Conservation (phyloP, 2,329 filamentous ascomycete genomes). For the Eutypella sp. region DNA sequence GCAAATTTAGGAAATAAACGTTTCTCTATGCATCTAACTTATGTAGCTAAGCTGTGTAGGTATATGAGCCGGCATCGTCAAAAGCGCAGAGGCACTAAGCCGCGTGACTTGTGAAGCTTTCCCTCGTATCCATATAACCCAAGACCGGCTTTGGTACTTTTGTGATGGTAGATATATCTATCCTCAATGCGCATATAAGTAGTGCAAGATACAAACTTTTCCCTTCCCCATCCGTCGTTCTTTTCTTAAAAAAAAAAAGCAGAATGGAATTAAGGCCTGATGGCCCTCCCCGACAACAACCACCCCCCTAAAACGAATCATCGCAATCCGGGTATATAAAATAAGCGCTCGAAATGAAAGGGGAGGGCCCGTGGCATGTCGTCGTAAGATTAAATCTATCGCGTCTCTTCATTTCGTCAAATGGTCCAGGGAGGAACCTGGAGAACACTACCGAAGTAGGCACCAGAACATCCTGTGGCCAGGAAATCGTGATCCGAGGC, state of each 20-base stretch:
- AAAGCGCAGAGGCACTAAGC: background rate
- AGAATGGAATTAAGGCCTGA: conserved; percentile 23
- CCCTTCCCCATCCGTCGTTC: conserved; percentile 6
- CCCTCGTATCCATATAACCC: background rate
- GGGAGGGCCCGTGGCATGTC: conserved; percentile 23
- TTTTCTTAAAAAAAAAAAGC: conserved; percentile 1
- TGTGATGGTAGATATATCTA: background rate
- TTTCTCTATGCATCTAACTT: background rate
- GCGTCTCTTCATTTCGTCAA: conserved; percentile 17
- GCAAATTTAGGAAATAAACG: background rate
- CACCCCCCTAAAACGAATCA: conserved; percentile 25
- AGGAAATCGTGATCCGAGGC: conserved; percentile 15
- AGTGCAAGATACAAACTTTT: conserved; percentile 15
- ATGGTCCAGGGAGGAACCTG: conserved; percentile 8
- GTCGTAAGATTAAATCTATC: conserved; percentile 22
- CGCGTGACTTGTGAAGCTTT: background rate
- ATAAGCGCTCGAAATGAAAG: conserved; percentile 32
- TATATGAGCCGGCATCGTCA: background rate
- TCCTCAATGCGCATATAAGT: conserved; percentile 15
- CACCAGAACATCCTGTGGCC: conserved; percentile 6
- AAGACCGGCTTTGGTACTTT: background rate
- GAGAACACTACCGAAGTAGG: conserved; percentile 3
- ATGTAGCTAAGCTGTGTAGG: background rate
- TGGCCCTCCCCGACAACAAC: conserved; percentile 26
- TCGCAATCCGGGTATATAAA: conserved; percentile 36